These are phyloP conservation scores for Lactifluus pinguis DNA, from an alignment of 768 basidiomycete species.

Conservation along the genomic window DNA sequence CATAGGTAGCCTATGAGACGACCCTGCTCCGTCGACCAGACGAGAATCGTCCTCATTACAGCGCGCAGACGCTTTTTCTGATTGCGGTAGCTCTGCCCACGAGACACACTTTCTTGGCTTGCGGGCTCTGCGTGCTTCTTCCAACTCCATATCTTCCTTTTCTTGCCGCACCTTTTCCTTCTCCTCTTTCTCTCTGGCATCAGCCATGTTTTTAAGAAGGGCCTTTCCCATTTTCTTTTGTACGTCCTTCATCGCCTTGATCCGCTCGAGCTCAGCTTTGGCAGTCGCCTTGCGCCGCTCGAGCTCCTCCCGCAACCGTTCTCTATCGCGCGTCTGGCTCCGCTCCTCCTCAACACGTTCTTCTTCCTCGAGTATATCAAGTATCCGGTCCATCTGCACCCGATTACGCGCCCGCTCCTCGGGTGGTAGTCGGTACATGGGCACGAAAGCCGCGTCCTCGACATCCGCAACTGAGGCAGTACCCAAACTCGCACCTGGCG, in stretches of 20 bases:
- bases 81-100: slow-evolving; percentile 41
- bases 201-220: slow-evolving; percentile 39
- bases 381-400: slow-evolving; percentile 52
- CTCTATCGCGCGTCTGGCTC: slow-evolving; percentile 33
- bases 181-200: slow-evolving; percentile 33
- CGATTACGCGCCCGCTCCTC: slow-evolving; percentile 42
- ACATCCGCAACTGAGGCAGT: slow-evolving; percentile 8
- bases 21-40: slow-evolving; percentile 26
- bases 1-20: slow-evolving; percentile 42
- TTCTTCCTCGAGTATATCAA: slow-evolving; percentile 65
- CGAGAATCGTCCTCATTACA: slow-evolving; percentile 48
- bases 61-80: slow-evolving; percentile 20
- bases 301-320: slow-evolving; percentile 38
- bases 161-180: slow-evolving; percentile 26
- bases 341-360: slow-evolving; percentile 40
- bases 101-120: slow-evolving; percentile 53
- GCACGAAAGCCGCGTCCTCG: slow-evolving; percentile 40
- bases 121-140: slow-evolving; percentile 26
- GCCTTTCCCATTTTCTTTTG: slow-evolving; percentile 77
- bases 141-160: slow-evolving; percentile 23
- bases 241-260: slow-evolving; percentile 38
- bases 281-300: slow-evolving; percentile 44
- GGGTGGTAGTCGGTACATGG: slow-evolving; percentile 37
- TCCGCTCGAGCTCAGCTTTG: slow-evolving; percentile 30
- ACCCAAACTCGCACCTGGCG: slow-evolving; percentile 5